A percentile compares a stretch with the other conserved stretches of the same genome.
Conservation (phyloP, 2,329 filamentous ascomycete genomes). For the Lachnellula suecica region DNA sequence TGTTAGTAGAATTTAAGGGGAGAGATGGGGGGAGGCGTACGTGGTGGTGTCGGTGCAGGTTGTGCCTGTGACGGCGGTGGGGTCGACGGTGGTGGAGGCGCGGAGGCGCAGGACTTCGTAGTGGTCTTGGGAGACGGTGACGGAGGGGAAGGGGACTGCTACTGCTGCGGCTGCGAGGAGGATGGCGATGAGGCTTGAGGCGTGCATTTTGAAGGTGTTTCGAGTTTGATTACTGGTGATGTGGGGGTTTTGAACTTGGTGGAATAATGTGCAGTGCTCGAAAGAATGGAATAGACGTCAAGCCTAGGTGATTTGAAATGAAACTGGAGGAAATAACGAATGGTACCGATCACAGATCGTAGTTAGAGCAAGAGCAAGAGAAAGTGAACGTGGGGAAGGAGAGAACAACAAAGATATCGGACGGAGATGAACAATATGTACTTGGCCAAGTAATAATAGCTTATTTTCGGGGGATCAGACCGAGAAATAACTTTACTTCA, state of each 20-base stretch:
- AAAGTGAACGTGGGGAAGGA: not conserved
- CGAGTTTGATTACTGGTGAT: not conserved
- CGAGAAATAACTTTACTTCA: conserved; percentile 1
- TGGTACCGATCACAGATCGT: conserved; percentile 9
- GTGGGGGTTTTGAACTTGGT: not conserved
- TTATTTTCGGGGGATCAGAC: no score
- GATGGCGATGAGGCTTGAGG: conserved; percentile 14
- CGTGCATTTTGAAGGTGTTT: conserved; percentile 13
- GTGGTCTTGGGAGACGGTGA: conserved; percentile 12
- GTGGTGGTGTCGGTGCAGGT: conserved; percentile 32
- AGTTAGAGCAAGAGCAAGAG: not conserved
- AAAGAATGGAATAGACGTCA: not conserved
- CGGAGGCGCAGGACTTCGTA: conserved; percentile 27
- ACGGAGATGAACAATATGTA: not conserved
- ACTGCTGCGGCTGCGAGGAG: conserved; percentile 7
- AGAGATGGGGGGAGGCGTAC: conserved; percentile 12
- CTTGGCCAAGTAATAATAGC: not conserved
- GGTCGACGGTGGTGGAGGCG: conserved; percentile 27
- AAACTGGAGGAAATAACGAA: conserved; percentile 3
- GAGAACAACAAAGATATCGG: not conserved
- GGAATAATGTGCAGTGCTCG: not conserved
- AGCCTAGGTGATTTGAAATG: conserved; percentile 1
- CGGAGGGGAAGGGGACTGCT: conserved; percentile 4
- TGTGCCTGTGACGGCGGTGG: conserved; percentile 32
- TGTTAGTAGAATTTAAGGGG: not conserved